Conservation (phyloP, 2,329 filamentous ascomycete species). For the Penicillium sp. region DNA sequence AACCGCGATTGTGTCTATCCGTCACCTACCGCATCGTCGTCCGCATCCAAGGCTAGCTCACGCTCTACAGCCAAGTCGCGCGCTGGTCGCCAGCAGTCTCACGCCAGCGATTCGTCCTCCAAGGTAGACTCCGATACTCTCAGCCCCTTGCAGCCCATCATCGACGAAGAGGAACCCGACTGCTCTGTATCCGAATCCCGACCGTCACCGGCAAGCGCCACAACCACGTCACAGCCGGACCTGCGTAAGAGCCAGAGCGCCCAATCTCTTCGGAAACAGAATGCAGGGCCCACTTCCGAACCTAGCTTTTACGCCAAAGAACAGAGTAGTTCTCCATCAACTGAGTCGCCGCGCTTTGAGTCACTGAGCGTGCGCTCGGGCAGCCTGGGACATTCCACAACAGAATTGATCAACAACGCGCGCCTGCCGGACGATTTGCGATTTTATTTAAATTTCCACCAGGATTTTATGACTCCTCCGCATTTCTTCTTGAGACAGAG, state of each 20-base stretch:
- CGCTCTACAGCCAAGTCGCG: constrained; percentile 45
- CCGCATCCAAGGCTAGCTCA: constrained; percentile 38
- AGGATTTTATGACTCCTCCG: constrained; percentile 71
- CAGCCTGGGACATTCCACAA: constrained; percentile 27
- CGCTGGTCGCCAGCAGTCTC: constrained; percentile 35
- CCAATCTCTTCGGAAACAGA: constrained; percentile 31
- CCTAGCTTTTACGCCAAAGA: constrained; percentile 43
- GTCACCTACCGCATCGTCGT: constrained; percentile 46
- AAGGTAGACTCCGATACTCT: constrained; percentile 44
- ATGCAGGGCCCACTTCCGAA: constrained; percentile 27
- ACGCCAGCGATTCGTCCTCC: constrained; percentile 52
- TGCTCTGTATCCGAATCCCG: constrained; percentile 22
- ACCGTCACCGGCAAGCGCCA: constrained; percentile 21
- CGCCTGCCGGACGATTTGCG: constrained; percentile 62
- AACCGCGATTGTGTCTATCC: constrained; percentile 89
- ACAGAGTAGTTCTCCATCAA: constrained; percentile 52
- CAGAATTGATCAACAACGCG: constrained; percentile 28
- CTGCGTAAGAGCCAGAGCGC: constrained; percentile 29
- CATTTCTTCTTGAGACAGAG: constrained; percentile 79
- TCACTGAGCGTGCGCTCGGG: constrained; percentile 35
- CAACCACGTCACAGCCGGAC: constrained; percentile 20
- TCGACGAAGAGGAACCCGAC: constrained; percentile 44
- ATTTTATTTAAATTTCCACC: constrained; percentile 75
- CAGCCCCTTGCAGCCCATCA: constrained; percentile 40
- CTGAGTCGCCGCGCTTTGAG: constrained; percentile 45